Conservation (phyloP, 805 yeast species). For the Spathaspora arborariae region DNA sequence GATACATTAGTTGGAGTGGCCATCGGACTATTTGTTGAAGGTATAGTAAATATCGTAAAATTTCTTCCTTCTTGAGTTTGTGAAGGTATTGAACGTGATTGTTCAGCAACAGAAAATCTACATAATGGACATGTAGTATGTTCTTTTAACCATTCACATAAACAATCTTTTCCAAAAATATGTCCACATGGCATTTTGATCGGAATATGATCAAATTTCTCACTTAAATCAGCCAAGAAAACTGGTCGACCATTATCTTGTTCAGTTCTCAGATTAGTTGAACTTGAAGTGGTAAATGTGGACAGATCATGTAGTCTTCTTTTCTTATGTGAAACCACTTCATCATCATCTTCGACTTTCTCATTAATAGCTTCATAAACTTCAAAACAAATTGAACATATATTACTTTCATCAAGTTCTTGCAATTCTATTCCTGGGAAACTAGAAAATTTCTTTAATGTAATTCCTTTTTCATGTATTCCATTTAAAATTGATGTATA, state of each 20-base stretch:
- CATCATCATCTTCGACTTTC: conserved; percentile 11
- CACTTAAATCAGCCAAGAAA: conserved; percentile 18
- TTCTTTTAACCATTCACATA: conserved; percentile 74
- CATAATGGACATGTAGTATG: conserved; percentile 86
- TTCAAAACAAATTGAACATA: conserved; percentile 68
- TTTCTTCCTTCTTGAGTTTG: conserved; percentile 7
- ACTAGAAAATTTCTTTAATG: conserved; percentile 48
- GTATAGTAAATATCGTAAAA: conserved; percentile 29
- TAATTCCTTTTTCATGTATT: conserved; percentile 49
- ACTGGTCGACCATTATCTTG: conserved; percentile 2
- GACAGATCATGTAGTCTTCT: conserved; percentile 16
- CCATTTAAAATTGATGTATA: conserved; percentile 56
- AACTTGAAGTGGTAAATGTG: conserved; percentile 1
- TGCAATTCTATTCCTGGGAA: conserved; percentile 30
- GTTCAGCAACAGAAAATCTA: conserved; percentile 47
- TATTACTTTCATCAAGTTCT: conserved; percentile 12
- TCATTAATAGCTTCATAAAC: conserved; percentile 16
- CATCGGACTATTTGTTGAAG: conserved; percentile 15
- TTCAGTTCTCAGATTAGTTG: conserved; percentile 3
- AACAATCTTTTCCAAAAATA: conserved; percentile 80
- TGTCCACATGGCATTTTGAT: conserved; percentile 82
- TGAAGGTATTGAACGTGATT: conserved; percentile 1
- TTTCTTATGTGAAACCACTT: conserved; percentile 17
- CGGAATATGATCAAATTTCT: conserved; percentile 51
- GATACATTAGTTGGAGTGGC: conserved; percentile 20